Percentiles rank a stretch among this genome's conserved stretches.
Evolutionary conservation across 1,284 basidiomycete genomes (phyloP).

Genomic region (Tetrapyrgos nigripes): DNA sequence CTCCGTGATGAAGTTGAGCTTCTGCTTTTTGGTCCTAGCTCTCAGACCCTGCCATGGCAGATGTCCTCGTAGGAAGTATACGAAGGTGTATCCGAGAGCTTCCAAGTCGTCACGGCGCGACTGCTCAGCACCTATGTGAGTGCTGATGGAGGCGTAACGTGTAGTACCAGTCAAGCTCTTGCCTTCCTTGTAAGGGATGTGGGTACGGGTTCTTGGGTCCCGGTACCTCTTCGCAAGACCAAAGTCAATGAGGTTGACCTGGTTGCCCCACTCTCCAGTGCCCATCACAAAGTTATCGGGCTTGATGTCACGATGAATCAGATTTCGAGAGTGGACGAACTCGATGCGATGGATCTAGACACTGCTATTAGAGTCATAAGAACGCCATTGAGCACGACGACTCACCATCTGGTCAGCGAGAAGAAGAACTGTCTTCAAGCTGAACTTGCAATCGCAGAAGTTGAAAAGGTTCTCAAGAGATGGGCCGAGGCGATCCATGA

Average conservation of each 20-base stretch:
- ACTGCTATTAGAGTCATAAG: constrained; percentile 12
- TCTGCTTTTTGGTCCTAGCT: constrained; percentile 99
- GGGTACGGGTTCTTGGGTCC: constrained; percentile 98
- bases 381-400: constrained; percentile 16
- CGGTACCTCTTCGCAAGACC: constrained; percentile 99
- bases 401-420: constrained; percentile 95
- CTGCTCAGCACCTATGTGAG: constrained; percentile 97
- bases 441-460: constrained; percentile 99
- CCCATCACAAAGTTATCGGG: constrained; percentile 99
- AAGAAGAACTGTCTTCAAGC: constrained; percentile 95
- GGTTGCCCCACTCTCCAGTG: constrained; percentile 98
- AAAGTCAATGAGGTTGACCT: constrained; percentile 99
- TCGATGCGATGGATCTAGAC: constrained; percentile 95
- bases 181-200: constrained; percentile 99
- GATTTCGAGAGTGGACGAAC: constrained; percentile 99
- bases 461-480: constrained; percentile 99
- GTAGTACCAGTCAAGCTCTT: constrained; percentile 99
- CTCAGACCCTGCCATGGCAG: constrained; percentile 98
- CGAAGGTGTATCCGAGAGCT: constrained; percentile 94
- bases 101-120: constrained; percentile 96
- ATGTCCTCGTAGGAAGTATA: constrained; percentile 97
- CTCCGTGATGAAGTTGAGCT: constrained; percentile 99
- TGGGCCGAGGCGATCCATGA: constrained; percentile 96
- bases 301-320: constrained; percentile 99
- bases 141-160: constrained; percentile 99